Evolutionary conservation across 2,329 filamentous ascomycete species (phyloP).

Genomic region (Pyrenochaeta sp.): DNA sequence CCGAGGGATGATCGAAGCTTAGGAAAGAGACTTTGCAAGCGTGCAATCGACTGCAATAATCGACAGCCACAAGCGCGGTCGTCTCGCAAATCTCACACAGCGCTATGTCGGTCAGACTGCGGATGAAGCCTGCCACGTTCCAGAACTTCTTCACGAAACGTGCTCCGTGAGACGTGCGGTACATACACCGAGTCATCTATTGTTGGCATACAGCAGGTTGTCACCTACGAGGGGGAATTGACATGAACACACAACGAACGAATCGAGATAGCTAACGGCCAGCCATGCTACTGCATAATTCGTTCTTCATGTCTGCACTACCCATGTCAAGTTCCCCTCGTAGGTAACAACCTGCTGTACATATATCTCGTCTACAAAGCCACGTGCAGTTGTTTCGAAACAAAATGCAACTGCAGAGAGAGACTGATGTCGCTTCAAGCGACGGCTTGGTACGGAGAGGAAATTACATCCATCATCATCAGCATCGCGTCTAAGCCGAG

Average conservation of each 20-base stretch:
- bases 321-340: too few relatives aligned
- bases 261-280: too few relatives aligned
- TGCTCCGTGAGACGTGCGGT: background rate
- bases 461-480: background rate
- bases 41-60: slow-evolving; percentile 15
- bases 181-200: slow-evolving; percentile 3
- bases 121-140: slow-evolving; percentile 8
- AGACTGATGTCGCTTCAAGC: background rate
- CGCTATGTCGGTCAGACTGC: background rate
- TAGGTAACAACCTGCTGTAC: background rate
- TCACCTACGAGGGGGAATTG: too few relatives aligned
- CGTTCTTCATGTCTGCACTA: too few relatives aligned
- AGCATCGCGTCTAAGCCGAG: background rate
- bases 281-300: too few relatives aligned
- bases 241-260: too few relatives aligned
- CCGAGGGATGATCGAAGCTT: background rate
- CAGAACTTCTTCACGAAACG: slow-evolving; percentile 9
- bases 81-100: background rate
- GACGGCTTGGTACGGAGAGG: background rate
- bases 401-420: background rate
- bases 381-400: slow-evolving; percentile 11
- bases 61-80: slow-evolving; percentile 6
- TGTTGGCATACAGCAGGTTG: slow-evolving; percentile 2
- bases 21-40: slow-evolving; percentile 1
- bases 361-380: background rate